These are phyloP conservation scores for Protomyces lactucae-debilis DNA, from an alignment of 1,139 yeast genomes.

Conservation along the genomic window DNA sequence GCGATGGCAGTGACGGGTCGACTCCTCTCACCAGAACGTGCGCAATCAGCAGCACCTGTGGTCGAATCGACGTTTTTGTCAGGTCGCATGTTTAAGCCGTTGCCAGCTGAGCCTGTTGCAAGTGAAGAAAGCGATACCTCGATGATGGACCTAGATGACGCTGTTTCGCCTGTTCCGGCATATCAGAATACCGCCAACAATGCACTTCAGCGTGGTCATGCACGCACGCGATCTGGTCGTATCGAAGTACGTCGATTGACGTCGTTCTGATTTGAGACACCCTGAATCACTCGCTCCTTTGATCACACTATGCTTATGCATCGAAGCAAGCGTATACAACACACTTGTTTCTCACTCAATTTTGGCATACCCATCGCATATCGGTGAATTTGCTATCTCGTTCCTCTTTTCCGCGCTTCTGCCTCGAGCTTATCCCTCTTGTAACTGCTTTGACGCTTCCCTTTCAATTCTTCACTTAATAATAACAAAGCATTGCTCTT, in stretches of 20 bases:
- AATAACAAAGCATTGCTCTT: no score
- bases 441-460: no score
- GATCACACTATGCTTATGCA: no score
- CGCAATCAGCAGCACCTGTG: background rate
- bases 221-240: slow-evolving; percentile 12
- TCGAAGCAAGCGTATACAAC: no score
- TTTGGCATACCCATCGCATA: no score
- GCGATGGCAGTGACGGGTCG: background rate
- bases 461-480: no score
- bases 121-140: slow-evolving; percentile 12
- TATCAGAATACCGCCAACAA: slow-evolving; percentile 5
- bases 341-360: no score
- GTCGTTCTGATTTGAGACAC: background rate
- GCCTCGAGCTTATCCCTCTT: no score
- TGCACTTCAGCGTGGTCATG: background rate
- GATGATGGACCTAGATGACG: slow-evolving; percentile 22
- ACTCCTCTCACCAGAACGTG: background rate
- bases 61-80: background rate
- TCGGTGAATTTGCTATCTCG: no score
- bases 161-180: slow-evolving; percentile 2
- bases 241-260: slow-evolving; percentile 17
- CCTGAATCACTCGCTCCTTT: background rate
- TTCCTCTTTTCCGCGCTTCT: no score
- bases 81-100: background rate
- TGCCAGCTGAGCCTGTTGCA: background rate